Evolutionary conservation across 2,329 filamentous ascomycete genomes (phyloP).

Genomic region (Trichoderma oligosporum): DNA sequence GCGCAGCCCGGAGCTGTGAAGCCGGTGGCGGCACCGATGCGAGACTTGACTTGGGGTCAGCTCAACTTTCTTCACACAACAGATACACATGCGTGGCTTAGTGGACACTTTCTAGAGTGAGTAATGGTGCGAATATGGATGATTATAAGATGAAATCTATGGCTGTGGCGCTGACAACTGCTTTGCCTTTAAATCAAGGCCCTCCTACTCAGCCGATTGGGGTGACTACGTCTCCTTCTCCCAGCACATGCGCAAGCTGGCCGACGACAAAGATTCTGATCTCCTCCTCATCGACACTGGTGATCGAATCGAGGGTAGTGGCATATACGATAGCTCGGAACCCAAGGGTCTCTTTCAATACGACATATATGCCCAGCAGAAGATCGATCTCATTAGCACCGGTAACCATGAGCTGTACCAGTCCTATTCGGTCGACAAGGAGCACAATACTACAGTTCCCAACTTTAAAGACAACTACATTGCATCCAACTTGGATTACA

Average conservation of each 20-base stretch:
- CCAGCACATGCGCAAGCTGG: conserved; percentile 71
- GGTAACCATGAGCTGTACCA: conserved; percentile 97
- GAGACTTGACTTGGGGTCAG: conserved; percentile 85
- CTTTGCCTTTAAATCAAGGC: conserved; percentile 45
- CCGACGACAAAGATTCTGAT: conserved; percentile 75
- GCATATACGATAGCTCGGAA: conserved; percentile 82
- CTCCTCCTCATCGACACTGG: conserved; percentile 93
- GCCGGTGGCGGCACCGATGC: conserved; percentile 75
- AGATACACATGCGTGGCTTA: conserved; percentile 94
- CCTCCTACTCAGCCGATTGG: conserved; percentile 94
- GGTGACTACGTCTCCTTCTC: conserved; percentile 96
- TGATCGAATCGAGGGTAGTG: conserved; percentile 90
- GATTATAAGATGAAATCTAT: too few species aligned
- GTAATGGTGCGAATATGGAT: too few species aligned
- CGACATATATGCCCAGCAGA: conserved; percentile 78
- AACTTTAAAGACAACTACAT: conserved; percentile 79
- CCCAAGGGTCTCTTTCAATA: conserved; percentile 88
- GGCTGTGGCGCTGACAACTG: background rate
- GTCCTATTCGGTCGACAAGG: conserved; percentile 68
- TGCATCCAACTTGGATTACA: conserved; percentile 89
- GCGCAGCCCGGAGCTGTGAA: conserved; percentile 77
- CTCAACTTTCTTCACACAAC: conserved; percentile 97
- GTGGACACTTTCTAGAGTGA: conserved; percentile 86
- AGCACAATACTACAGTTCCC: conserved; percentile 76
- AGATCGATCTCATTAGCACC: conserved; percentile 77